Evolutionary conservation across 2,329 filamentous ascomycete species (phyloP), one percentile per base, ranked within the genome.

Genomic region (Dothideomycetes sp.): DNA sequence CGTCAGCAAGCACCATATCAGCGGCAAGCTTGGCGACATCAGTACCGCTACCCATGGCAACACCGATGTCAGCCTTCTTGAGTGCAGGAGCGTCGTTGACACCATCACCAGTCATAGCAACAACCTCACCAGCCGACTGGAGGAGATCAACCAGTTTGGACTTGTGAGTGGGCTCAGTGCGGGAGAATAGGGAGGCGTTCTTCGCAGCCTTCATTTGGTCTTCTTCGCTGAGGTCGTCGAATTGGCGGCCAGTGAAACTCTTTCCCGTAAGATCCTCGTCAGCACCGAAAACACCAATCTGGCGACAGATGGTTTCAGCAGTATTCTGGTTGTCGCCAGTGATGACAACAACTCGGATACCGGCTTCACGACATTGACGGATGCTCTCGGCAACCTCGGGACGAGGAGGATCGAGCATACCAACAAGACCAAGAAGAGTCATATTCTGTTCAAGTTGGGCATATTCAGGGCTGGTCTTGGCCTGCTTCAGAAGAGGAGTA

Each of bases 81-180:
- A 98, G 72, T 12, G 91, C 91, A 33, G 91, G 91, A 4, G 91
- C 91, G 63, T 98, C 91, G 57, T 98, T 98, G 63, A 98, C 91
- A 64, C 91, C 91, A 57, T 98, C 91, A 56, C 91, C 91, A 51
- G 91, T 98, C 91, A 98, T 98, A 51, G 91, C 91, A 48, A 98
- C 93, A 30, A 98, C 91, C 60, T 98, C 86, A 46, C 85, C 85
- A 36, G 84, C 72, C 44, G 84, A 86, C 62, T 98, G 93, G 32
- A 98, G 82, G 31, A 98, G 80, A 61, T 98, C 91, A 33, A 98
- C 89, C 32, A 98, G 78, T 65, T 86, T 91, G n/a, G 84, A 93
- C 74, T 98, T 98, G 74, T 98, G 91, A 35, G 74, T 78, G 37
- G 91, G 91, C 63, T 98, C 91, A 17, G 94, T 93, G 48, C 91